These are phyloP conservation scores for Rhodomyrtus psidioides DNA, from an alignment of 441 rosid species.

Conservation along the genomic window DNA sequence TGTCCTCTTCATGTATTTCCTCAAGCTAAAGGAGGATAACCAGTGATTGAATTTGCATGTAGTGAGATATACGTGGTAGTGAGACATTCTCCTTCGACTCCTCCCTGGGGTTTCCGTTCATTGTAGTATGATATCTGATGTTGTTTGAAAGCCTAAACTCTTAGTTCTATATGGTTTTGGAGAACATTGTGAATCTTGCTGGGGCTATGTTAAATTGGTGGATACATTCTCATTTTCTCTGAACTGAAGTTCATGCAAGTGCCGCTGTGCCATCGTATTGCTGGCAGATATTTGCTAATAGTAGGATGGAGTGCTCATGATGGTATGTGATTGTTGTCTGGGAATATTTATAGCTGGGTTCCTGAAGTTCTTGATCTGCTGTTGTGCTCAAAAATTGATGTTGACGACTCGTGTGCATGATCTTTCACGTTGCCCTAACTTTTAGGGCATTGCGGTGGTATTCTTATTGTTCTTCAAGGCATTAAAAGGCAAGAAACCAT, in stretches of 20 bases:
- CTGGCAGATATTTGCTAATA: not conserved
- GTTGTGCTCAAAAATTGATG: not conserved
- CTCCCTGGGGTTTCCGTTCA: not conserved
- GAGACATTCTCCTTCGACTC: not conserved
- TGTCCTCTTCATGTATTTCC: not conserved
- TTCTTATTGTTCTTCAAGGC: not conserved
- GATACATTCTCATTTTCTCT: not conserved
- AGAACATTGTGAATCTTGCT: not conserved
- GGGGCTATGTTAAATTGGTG: not conserved
- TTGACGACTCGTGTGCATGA: not conserved
- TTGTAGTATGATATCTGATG: not conserved
- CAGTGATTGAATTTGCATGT: not conserved
- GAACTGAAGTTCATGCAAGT: not conserved
- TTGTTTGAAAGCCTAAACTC: not conserved
- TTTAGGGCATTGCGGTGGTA: not conserved
- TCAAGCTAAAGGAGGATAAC: not conserved
- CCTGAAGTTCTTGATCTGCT: not conserved
- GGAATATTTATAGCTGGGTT: not conserved
- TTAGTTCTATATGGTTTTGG: not conserved
- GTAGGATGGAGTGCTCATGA: not conserved
- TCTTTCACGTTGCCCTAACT: not conserved
- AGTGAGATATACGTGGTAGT: not conserved
- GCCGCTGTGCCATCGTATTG: not conserved
- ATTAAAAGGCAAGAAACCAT: not conserved
- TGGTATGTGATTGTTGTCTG: not conserved